phyloP scores from a whole-genome alignment of 139 green algal species.

The Diplosphaera chodatii region DNA sequence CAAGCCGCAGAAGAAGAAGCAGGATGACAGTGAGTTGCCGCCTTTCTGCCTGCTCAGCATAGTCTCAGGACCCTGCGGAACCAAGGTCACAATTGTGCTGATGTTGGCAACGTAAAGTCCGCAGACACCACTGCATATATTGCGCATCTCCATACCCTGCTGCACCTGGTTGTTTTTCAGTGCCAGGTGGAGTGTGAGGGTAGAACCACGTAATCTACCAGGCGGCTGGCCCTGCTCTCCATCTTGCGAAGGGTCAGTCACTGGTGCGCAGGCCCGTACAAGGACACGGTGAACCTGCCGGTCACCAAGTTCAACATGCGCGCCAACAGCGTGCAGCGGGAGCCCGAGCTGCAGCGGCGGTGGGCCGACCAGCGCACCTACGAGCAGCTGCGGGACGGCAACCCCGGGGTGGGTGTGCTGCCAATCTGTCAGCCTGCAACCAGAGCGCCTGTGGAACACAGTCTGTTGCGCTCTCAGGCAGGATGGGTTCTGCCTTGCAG shows the following conservation, averaged over 20 bases:
- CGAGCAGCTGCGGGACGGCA: conserved; percentile 43
- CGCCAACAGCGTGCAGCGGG: conserved; percentile 79
- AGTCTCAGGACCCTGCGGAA: background rate
- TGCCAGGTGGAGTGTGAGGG: no score
- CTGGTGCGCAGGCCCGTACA: conserved; percentile 48
- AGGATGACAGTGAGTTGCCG: background rate
- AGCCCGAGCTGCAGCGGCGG: conserved; percentile 90
- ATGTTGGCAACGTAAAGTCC: no score
- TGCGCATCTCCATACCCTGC: no score
- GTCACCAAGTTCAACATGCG: conserved; percentile 91
- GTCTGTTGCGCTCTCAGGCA: no score
- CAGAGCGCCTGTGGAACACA: no score
- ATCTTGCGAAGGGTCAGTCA: background rate
- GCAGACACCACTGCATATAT: no score
- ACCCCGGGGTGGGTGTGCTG: conserved; percentile 30
- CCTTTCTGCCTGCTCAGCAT: background rate
- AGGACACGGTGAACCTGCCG: conserved; percentile 84
- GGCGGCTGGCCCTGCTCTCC: no score
- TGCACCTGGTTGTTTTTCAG: no score
- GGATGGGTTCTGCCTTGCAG: no score
- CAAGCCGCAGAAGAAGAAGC: background rate
- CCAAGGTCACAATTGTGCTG: no score
- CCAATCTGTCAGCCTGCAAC: no score
- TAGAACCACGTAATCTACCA: no score
- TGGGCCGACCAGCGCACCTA: conserved; percentile 82